phyloP scores from a whole-genome alignment of 208 protist species.

The Trypanosoma avium region DNA sequence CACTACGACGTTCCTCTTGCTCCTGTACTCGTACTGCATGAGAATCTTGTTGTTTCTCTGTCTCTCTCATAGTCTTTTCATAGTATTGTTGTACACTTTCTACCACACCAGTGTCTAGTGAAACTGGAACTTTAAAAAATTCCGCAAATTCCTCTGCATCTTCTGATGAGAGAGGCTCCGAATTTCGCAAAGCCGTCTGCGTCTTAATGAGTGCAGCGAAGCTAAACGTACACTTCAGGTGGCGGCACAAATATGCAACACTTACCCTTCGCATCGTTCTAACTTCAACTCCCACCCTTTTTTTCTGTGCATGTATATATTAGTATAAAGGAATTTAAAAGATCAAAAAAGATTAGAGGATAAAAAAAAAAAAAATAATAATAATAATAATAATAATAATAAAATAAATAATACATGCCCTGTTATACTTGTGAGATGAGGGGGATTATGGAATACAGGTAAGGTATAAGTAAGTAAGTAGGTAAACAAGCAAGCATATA shows the following conservation, averaged over 20 bases:
- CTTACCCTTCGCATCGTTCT: slow-evolving; percentile 4
- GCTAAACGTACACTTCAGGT: slow-evolving; percentile 16
- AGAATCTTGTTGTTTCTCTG: slow-evolving; percentile 27
- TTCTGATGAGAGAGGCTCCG: slow-evolving; percentile 21
- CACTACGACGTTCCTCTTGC: slow-evolving; percentile 5
- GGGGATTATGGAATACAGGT: no score
- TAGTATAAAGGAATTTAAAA: slow-evolving; percentile 2
- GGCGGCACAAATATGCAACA: background rate
- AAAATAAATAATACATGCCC: background rate
- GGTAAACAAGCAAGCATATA: no score
- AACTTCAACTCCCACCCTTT: background rate
- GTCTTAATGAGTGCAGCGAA: slow-evolving; percentile 40
- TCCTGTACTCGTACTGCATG: slow-evolving; percentile 25
- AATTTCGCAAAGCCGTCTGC: slow-evolving; percentile 42
- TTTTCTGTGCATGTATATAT: background rate
- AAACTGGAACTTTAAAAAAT: slow-evolving; percentile 42
- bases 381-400: background rate
- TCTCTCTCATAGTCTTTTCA: slow-evolving; percentile 16
- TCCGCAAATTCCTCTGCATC: slow-evolving; percentile 46
- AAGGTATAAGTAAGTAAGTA: no score
- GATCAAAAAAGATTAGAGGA: slow-evolving; percentile 16
- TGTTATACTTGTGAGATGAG: no score
- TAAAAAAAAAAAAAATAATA: slow-evolving; percentile 5
- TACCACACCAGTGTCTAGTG: slow-evolving; percentile 10
- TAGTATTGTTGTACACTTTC: slow-evolving; percentile 37